phyloP scores from a whole-genome alignment of 2,329 filamentous ascomycete genomes.

The Apiospora arundinis region DNA sequence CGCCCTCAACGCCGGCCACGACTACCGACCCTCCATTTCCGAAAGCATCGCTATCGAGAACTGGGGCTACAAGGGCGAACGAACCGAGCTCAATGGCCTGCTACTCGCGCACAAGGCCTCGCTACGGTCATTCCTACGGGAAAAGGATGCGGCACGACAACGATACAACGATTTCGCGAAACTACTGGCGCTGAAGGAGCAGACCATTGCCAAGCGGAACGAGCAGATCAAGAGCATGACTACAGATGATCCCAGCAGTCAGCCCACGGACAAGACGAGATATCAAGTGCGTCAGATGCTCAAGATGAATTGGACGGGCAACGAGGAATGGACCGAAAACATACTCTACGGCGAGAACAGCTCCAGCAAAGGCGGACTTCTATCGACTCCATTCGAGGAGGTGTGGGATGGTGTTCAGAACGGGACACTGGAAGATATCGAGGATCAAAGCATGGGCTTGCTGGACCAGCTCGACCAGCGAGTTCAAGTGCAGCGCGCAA shows the following conservation, averaged over 20 bases:
- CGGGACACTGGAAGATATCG: conserved; percentile 62
- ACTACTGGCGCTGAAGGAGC: conserved; percentile 68
- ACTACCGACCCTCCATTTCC: conserved; percentile 54
- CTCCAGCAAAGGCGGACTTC: conserved; percentile 63
- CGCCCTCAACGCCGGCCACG: conserved; percentile 42
- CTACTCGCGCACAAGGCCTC: conserved; percentile 76
- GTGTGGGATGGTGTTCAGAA: conserved; percentile 74
- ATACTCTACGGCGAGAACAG: conserved; percentile 71
- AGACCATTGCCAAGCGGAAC: conserved; percentile 59
- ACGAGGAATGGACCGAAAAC: conserved; percentile 74
- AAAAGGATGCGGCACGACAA: conserved; percentile 64
- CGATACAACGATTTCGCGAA: conserved; percentile 69
- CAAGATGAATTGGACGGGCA: conserved; percentile 79
- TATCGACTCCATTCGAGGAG: conserved; percentile 70
- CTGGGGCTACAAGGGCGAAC: conserved; percentile 61
- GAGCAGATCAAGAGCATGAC: conserved; percentile 48
- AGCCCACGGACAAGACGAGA: conserved; percentile 50
- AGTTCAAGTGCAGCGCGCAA: conserved; percentile 68
- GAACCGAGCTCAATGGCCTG: conserved; percentile 65
- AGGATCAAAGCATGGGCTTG: conserved; percentile 58
- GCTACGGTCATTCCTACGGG: conserved; percentile 62
- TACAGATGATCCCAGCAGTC: conserved; percentile 36
- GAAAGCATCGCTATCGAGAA: conserved; percentile 64
- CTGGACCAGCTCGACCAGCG: conserved; percentile 75
- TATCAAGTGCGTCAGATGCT: conserved; percentile 64